Percentiles rank a stretch among this genome's conserved stretches.
These are phyloP conservation scores for Linderina pennispora DNA, from an alignment of 192 early-diverging fungal genomes.

Conservation along the genomic window DNA sequence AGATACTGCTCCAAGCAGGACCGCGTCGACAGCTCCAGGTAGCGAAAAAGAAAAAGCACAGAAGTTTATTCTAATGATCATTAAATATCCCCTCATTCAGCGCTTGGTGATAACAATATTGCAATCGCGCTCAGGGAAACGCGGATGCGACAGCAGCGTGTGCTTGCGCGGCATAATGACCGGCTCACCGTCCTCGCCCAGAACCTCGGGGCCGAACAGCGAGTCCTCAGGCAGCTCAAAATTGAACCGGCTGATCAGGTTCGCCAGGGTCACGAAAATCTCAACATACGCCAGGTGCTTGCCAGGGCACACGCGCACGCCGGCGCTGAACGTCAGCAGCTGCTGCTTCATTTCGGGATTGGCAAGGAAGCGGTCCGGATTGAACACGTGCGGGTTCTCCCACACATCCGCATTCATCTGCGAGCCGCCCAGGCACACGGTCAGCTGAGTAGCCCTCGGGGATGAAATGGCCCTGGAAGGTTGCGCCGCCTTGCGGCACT, in stretches of 20 bases:
- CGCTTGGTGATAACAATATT: neutral
- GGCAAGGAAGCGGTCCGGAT: neutral
- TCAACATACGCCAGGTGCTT: neutral
- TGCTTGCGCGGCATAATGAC: neutral
- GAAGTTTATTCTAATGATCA: too few relatives aligned
- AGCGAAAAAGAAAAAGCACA: too few relatives aligned
- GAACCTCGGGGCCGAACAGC: neutral
- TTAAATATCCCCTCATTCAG: too few relatives aligned
- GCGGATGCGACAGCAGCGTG: neutral
- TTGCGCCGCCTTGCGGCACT: neutral
- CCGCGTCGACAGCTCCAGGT: too few relatives aligned
- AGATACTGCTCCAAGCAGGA: too few relatives aligned
- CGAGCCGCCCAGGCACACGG: neutral
- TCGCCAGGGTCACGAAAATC: conserved; percentile 1
- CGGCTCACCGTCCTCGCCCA: neutral
- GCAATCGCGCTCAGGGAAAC: neutral
- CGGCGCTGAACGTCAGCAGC: neutral
- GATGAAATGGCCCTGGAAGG: neutral
- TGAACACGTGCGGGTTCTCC: neutral
- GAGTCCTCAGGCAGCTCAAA: conserved; percentile 1
- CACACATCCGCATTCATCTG: neutral
- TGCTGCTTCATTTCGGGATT: neutral
- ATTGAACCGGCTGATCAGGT: neutral
- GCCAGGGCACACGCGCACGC: neutral
- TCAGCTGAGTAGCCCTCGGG: neutral